Evolutionary conservation across 371 early-diverging fungal genomes (phyloP).

Genomic region (Rhizopus arrhizus): DNA sequence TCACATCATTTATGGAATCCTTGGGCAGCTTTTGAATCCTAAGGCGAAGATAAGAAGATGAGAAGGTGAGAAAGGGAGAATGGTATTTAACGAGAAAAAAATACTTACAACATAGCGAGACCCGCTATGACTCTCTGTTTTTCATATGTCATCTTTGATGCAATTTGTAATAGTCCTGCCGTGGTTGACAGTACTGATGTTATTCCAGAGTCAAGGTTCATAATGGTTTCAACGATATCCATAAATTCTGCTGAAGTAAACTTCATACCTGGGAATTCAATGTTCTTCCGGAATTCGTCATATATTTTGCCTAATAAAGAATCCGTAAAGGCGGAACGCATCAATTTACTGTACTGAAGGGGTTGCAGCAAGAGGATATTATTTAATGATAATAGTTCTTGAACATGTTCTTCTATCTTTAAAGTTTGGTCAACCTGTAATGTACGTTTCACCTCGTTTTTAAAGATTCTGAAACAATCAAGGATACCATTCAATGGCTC

Average conservation of each 20-base stretch:
- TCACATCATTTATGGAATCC: slow-evolving; percentile 17
- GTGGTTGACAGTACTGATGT: slow-evolving; percentile 22
- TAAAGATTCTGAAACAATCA: slow-evolving; percentile 14
- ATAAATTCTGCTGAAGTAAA: slow-evolving; percentile 19
- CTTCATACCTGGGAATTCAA: slow-evolving; percentile 18
- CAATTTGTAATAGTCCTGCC: slow-evolving; percentile 16
- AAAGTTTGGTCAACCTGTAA: slow-evolving; percentile 14
- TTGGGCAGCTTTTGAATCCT: slow-evolving; percentile 18
- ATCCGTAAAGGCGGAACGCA: slow-evolving; percentile 13
- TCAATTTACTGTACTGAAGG: slow-evolving; percentile 14
- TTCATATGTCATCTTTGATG: slow-evolving; percentile 20
- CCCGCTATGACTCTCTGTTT: slow-evolving; percentile 23
- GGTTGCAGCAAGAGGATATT: slow-evolving; percentile 16
- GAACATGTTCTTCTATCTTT: slow-evolving; percentile 17
- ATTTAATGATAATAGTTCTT: slow-evolving; percentile 15
- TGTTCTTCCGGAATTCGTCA: slow-evolving; percentile 17
- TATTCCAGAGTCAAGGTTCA: slow-evolving; percentile 18
- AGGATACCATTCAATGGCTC: slow-evolving; percentile 15
- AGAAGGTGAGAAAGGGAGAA: too few species aligned
- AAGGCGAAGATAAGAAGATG: too few species aligned
- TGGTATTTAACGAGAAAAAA: too few species aligned
- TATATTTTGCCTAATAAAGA: slow-evolving; percentile 16
- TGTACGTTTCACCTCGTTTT: slow-evolving; percentile 14
- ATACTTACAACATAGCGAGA: slow-evolving; percentile 13
- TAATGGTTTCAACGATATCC: slow-evolving; percentile 19